Percentiles rank a stretch among this genome's conserved stretches.
phyloP scores from a whole-genome alignment of 768 basidiomycete genomes.

The Megacollybia marginata region DNA sequence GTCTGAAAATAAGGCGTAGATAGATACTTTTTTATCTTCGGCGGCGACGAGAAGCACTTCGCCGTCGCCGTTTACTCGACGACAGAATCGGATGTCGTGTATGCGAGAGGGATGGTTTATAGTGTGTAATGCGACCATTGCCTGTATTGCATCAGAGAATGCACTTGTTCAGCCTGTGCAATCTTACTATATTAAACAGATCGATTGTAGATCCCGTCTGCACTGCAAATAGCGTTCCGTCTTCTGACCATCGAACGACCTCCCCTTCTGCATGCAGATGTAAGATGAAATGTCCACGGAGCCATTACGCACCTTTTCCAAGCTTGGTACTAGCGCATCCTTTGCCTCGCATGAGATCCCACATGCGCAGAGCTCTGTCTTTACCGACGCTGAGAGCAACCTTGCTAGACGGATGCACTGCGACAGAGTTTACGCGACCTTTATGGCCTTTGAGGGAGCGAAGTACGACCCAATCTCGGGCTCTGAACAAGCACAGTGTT shows the following conservation, averaged over 20 bases:
- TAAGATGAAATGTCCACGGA: not conserved
- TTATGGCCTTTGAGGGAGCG: slow-evolving; percentile 90
- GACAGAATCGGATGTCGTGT: slow-evolving; percentile 76
- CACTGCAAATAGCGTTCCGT: slow-evolving; percentile 75
- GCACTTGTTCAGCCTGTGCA: slow-evolving; percentile 7
- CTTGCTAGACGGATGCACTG: slow-evolving; percentile 90
- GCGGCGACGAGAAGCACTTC: slow-evolving; percentile 79
- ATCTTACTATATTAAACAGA: slow-evolving; percentile 69
- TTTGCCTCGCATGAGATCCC: slow-evolving; percentile 96
- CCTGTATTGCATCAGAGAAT: slow-evolving; percentile 31
- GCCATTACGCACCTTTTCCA: slow-evolving; percentile 59
- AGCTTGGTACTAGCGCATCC: slow-evolving; percentile 85
- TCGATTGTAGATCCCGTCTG: slow-evolving; percentile 72
- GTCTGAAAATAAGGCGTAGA: slow-evolving; percentile 58
- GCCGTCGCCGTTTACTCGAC: slow-evolving; percentile 43
- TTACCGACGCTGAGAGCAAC: slow-evolving; percentile 87
- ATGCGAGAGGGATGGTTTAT: slow-evolving; percentile 76
- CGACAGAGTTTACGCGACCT: slow-evolving; percentile 82
- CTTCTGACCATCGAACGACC: slow-evolving; percentile 79
- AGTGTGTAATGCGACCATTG: slow-evolving; percentile 69
- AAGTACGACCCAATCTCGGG: slow-evolving; percentile 90
- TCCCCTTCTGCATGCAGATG: slow-evolving; percentile 59
- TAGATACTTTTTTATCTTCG: slow-evolving; percentile 82
- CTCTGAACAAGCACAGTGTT: slow-evolving; percentile 81
- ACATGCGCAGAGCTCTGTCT: slow-evolving; percentile 89